Conservation (phyloP, 768 basidiomycete species). For the Leccinum disarticulatum region DNA sequence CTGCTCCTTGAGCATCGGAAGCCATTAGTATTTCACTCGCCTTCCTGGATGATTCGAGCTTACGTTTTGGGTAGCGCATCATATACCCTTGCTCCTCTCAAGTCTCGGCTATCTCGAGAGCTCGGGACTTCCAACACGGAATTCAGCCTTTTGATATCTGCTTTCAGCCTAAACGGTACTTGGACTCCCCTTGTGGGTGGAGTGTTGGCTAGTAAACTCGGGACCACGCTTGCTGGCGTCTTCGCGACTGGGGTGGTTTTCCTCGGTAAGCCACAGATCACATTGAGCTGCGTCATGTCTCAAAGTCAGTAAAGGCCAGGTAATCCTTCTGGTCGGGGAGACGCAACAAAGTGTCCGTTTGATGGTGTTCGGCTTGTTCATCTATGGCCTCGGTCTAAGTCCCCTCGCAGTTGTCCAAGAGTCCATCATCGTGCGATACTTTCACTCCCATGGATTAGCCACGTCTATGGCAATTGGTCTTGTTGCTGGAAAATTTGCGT, state of each 20-base stretch:
- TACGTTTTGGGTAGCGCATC: constrained; percentile 47
- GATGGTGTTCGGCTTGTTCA: constrained; percentile 75
- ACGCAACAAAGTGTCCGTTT: constrained; percentile 55
- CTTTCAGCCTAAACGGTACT: constrained; percentile 71
- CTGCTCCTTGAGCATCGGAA: constrained; percentile 72
- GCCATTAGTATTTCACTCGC: constrained; percentile 60
- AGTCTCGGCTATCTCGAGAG: constrained; percentile 65
- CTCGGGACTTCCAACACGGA: constrained; percentile 75
- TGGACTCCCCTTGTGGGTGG: constrained; percentile 82
- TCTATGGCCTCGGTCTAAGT: constrained; percentile 78
- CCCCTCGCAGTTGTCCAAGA: constrained; percentile 84
- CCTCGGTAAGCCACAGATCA: constrained; percentile 40
- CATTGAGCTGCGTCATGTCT: constrained; percentile 3
- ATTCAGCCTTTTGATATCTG: constrained; percentile 75
- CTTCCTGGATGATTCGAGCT: background rate
- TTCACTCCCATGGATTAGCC: constrained; percentile 72
- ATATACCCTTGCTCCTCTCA: constrained; percentile 77
- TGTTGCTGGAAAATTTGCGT: constrained; percentile 75
- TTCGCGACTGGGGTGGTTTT: constrained; percentile 75
- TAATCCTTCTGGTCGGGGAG: constrained; percentile 66
- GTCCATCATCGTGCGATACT: constrained; percentile 81
- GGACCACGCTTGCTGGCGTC: constrained; percentile 70
- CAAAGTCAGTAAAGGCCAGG: constrained; percentile 47
- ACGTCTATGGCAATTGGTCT: constrained; percentile 82
- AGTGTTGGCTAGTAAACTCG: constrained; percentile 64